Base-by-base conservation (phyloP, 768 basidiomycete genomes). In the Pholiota conissans region DNA sequence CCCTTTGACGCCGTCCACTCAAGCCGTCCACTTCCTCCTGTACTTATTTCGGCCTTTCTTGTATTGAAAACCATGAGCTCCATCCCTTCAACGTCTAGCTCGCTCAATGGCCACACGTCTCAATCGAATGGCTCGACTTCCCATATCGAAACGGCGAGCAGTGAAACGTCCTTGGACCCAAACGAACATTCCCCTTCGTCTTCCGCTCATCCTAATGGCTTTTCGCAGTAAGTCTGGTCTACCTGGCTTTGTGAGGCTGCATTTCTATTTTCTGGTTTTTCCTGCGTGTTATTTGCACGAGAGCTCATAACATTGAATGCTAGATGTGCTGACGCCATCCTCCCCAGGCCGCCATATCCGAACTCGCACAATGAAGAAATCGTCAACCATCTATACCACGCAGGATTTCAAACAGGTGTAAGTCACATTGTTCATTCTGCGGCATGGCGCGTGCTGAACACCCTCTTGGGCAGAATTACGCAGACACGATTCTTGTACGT, bases 391-490 rank as follows among this genome's bases (percentile, higher is more conserved):
- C 71, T 93, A 62, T 91, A 89, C 72, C 84, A 87, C 62, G 77
- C 88, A 56, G 90, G 90, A 34, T 93, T 93, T 70, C 87, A 90
- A 68, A 86, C 85, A 53, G 89, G 91, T 67, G 90, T 92, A 76
- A 71, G 91, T 82, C 52, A 11, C 28, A 61, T 42, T n/a, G 42
- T 42, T 45, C 35, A 45, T 53, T 35, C 29, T 61, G 32, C 22
- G 14, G 46, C n/a, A 37, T 45, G 42, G 27, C 34, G 51, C 50
- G 48, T 57, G 14, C 59, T 65, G 49, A 61, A 20, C 22, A 8
- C 47, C 35, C 47, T 57, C 55, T 57, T 55, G 58, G 52, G 53
- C 68, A 92, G 91, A 89, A 91, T 73, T 92, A 91, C 66, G 83
- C 91, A 56, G 91, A 93, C 71, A 90, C 87, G 39, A 76, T 89